These are phyloP conservation scores for Pichia membranifaciens DNA, from an alignment of 805 yeast genomes.

Conservation along the genomic window DNA sequence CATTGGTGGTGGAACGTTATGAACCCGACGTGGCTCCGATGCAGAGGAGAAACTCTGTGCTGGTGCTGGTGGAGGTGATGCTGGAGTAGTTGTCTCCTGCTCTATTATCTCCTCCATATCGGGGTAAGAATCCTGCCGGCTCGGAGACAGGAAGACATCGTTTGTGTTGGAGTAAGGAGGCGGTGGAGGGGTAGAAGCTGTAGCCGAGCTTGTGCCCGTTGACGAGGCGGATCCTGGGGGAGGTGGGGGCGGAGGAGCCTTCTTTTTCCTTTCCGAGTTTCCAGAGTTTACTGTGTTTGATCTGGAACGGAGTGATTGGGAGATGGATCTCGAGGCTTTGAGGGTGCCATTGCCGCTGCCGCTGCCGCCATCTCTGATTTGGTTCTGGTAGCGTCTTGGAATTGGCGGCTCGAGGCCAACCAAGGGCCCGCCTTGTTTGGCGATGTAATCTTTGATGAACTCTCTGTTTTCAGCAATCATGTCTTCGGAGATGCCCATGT, in stretches of 20 bases:
- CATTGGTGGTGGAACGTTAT: slow-evolving; percentile 18
- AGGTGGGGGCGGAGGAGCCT: slow-evolving; percentile 38
- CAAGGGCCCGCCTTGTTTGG: slow-evolving; percentile 70
- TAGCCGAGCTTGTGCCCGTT: too few relatives aligned
- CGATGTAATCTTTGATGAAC: slow-evolving; percentile 72
- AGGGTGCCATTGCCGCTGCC: too few relatives aligned
- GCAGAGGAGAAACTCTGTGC: slow-evolving; percentile 11
- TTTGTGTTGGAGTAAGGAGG: slow-evolving; percentile 10
- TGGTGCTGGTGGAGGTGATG: slow-evolving; percentile 12
- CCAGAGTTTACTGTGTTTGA: slow-evolving; percentile 12
- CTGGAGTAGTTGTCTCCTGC: slow-evolving; percentile 3
- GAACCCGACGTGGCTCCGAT: slow-evolving; percentile 3
- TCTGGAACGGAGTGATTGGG: slow-evolving; percentile 7
- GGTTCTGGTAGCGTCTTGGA: slow-evolving; percentile 51
- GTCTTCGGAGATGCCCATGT: slow-evolving; percentile 78
- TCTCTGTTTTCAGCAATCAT: slow-evolving; percentile 84
- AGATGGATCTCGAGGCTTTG: neutral
- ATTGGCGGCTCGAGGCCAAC: slow-evolving; percentile 82
- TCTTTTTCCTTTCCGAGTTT: slow-evolving; percentile 21
- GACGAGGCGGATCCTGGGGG: slow-evolving; percentile 20
- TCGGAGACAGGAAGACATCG: too few relatives aligned
- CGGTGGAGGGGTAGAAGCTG: slow-evolving; percentile 8
- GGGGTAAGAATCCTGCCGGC: slow-evolving; percentile 13
- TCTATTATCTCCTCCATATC: slow-evolving; percentile 2
- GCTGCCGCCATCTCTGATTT: neutral